Percentiles rank a stretch among this genome's conserved stretches.
These are phyloP conservation scores for Monosporascus sp. DNA, from an alignment of 2,329 filamentous ascomycete species.

Conservation along the genomic window DNA sequence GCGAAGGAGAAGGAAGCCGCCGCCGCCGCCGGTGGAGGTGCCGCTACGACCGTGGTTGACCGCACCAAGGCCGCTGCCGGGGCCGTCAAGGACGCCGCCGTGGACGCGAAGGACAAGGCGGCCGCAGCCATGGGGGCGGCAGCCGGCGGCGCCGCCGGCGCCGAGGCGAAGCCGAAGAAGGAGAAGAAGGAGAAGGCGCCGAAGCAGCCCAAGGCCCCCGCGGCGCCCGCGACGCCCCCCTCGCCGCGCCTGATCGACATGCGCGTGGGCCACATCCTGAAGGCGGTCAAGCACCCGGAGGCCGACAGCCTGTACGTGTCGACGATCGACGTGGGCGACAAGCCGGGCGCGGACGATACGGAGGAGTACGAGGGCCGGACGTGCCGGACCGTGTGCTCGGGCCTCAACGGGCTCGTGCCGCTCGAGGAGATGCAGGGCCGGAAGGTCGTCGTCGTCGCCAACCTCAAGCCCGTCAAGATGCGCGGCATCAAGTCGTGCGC, in stretches of 20 bases:
- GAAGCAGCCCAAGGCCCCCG: constrained; percentile 64
- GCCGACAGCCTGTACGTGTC: constrained; percentile 94
- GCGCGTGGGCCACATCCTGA: constrained; percentile 93
- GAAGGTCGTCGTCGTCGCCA: constrained; percentile 93
- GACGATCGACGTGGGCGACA: constrained; percentile 90
- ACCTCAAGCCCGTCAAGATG: constrained; percentile 99
- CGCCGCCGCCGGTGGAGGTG: constrained; percentile 46
- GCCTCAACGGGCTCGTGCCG: constrained; percentile 86
- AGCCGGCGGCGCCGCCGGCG: constrained; percentile 33
- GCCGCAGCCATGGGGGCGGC: constrained; percentile 45
- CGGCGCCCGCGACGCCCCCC: constrained; percentile 64
- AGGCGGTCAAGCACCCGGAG: constrained; percentile 92
- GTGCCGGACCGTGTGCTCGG: constrained; percentile 93
- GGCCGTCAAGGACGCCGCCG: constrained; percentile 46
- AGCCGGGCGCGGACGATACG: constrained; percentile 80
- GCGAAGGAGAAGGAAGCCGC: constrained; percentile 87
- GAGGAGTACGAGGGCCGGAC: constrained; percentile 86
- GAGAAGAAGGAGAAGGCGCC: constrained; percentile 88
- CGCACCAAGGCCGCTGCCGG: constrained; percentile 57
- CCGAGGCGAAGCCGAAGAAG: constrained; percentile 56
- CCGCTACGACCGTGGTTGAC: constrained; percentile 46
- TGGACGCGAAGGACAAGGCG: constrained; percentile 50
- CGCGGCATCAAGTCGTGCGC: constrained; percentile 68
- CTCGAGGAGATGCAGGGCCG: constrained; percentile 95
- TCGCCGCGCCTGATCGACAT: constrained; percentile 88